These are phyloP conservation scores for Neocallimastix lanati DNA, from an alignment of 192 early-diverging fungal species.

Conservation along the genomic window DNA sequence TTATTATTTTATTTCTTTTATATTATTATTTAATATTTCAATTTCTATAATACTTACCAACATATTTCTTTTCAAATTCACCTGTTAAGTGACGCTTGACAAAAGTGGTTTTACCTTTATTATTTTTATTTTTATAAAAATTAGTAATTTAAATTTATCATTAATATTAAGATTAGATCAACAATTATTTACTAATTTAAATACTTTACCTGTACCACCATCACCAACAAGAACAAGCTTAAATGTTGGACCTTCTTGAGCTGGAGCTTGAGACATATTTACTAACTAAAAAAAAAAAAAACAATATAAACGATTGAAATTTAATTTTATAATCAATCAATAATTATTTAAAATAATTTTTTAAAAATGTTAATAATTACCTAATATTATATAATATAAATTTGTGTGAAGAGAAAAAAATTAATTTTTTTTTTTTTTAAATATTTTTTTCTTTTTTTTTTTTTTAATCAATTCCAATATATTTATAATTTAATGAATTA, in stretches of 20 bases:
- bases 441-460: not conserved
- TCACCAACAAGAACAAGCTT: conserved; percentile 93
- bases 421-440: not conserved
- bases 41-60: too few relatives aligned
- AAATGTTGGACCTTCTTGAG: conserved; percentile 45
- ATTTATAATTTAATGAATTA: not conserved
- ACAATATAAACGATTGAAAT: too few relatives aligned
- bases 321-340: too few relatives aligned
- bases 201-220: conserved; percentile 74
- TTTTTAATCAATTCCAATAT: not conserved
- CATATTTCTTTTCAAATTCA: conserved; percentile 99
- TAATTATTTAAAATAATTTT: too few relatives aligned
- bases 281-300: not conserved
- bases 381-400: too few relatives aligned
- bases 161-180: too few relatives aligned
- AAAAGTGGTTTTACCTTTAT: conserved; percentile 91
- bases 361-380: too few relatives aligned
- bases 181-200: too few relatives aligned
- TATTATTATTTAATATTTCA: too few relatives aligned
- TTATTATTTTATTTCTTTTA: too few relatives aligned
- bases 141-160: too few relatives aligned
- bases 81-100: conserved; percentile 99
- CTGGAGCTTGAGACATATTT: not conserved
- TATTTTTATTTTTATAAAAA: too few relatives aligned
- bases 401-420: not conserved